These are phyloP conservation scores for Marasmius fiardii DNA, from an alignment of 1,284 basidiomycete genomes.

Conservation along the genomic window DNA sequence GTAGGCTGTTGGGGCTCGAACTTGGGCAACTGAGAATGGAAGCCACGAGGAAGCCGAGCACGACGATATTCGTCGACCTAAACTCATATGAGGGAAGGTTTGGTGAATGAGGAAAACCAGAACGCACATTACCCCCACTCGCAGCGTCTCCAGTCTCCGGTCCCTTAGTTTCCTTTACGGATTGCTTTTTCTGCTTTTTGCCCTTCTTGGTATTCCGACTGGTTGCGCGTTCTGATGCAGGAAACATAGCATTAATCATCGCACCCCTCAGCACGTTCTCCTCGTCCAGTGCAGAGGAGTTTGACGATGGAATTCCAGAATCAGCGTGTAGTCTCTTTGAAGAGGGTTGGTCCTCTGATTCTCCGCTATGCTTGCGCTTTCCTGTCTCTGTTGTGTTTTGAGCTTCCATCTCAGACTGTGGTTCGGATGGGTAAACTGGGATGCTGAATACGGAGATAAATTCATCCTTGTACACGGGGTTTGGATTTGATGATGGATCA, in stretches of 20 bases:
- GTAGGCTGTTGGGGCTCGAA: constrained; percentile 19
- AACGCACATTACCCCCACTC: neutral
- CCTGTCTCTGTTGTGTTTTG: constrained; percentile 14
- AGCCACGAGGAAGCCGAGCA: constrained; percentile 28
- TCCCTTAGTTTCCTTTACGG: neutral
- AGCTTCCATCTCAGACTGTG: constrained; percentile 11
- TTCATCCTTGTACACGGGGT: constrained; percentile 56
- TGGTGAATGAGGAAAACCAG: neutral
- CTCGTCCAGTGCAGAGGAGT: neutral
- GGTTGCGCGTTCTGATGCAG: constrained; percentile 26
- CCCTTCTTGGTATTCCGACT: neutral
- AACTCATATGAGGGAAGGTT: neutral
- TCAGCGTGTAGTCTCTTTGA: constrained; percentile 25
- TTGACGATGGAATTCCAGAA: neutral
- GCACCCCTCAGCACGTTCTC: constrained; percentile 51
- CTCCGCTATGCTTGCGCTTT: neutral
- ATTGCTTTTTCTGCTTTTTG: constrained; percentile 7
- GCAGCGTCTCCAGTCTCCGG: constrained; percentile 6
- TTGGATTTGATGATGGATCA: constrained; percentile 22
- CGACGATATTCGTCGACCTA: constrained; percentile 24
- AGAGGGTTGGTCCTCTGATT: constrained; percentile 11
- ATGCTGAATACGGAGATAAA: constrained; percentile 65
- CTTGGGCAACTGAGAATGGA: constrained; percentile 34
- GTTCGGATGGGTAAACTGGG: constrained; percentile 38
- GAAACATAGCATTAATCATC: constrained; percentile 58